Evolutionary conservation across 805 yeast genomes (phyloP).

Genomic region (Danielozyma ontarioensis): DNA sequence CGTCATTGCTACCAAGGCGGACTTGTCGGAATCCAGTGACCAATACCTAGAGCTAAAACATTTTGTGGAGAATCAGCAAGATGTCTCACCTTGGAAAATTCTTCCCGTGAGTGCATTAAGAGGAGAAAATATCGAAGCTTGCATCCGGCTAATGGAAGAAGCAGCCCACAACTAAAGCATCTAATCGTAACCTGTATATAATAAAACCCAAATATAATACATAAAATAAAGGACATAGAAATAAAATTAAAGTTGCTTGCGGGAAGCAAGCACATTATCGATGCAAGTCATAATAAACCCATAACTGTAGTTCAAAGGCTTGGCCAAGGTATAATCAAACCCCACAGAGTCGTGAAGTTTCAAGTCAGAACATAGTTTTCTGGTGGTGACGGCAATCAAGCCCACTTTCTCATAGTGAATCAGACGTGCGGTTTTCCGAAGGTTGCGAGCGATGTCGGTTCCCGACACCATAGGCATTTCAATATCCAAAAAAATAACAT

Average conservation of each 20-base stretch:
- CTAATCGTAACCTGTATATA: not conserved
- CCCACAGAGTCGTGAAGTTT: slow-evolving; percentile 28
- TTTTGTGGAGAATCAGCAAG: slow-evolving; percentile 31
- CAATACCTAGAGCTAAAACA: slow-evolving; percentile 43
- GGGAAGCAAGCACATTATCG: slow-evolving; percentile 9
- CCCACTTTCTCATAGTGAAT: slow-evolving; percentile 16
- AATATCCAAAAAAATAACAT: slow-evolving; percentile 37
- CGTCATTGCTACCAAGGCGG: slow-evolving; percentile 94
- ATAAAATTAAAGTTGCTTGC: too few species aligned
- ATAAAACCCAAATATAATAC: slow-evolving; percentile 11
- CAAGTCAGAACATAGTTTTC: slow-evolving; percentile 21
- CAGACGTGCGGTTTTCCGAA: slow-evolving; percentile 4
- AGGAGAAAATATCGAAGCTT: slow-evolving; percentile 65
- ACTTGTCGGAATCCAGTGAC: slow-evolving; percentile 50
- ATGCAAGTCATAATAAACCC: slow-evolving; percentile 13
- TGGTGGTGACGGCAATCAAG: slow-evolving; percentile 39
- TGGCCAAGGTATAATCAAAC: slow-evolving; percentile 36
- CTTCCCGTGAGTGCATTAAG: slow-evolving; percentile 82
- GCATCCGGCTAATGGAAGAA: slow-evolving; percentile 69
- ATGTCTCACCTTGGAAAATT: slow-evolving; percentile 59
- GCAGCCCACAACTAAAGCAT: slow-evolving; percentile 28
- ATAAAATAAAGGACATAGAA: too few species aligned
- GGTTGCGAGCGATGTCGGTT: slow-evolving; percentile 25
- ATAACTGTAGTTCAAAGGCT: slow-evolving; percentile 27
- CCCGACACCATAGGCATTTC: slow-evolving; percentile 43